A percentile compares a stretch with the other conserved stretches of the same genome.
Evolutionary conservation across 768 basidiomycete species (phyloP).

Genomic region (Dioszegia hungarica): DNA sequence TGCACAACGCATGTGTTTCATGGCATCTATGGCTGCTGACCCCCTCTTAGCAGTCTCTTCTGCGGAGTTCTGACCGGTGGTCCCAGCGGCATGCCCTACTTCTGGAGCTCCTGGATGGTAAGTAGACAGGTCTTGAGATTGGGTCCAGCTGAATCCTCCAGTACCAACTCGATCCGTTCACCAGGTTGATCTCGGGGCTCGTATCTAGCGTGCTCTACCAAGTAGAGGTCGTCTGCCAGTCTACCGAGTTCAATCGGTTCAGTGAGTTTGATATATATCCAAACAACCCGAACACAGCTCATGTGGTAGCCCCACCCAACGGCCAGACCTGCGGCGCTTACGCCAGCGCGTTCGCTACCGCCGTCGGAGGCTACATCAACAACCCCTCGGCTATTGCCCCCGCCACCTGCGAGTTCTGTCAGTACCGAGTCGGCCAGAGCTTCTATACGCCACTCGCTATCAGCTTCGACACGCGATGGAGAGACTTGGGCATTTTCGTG

Average conservation of each 20-base stretch:
- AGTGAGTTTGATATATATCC: slow-evolving; percentile 16
- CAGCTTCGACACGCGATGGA: slow-evolving; percentile 18
- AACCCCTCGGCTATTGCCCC: slow-evolving; percentile 59
- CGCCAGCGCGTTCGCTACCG: slow-evolving; percentile 64
- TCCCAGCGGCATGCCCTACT: slow-evolving; percentile 62
- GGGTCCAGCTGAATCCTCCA: background rate
- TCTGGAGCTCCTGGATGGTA: slow-evolving; percentile 52
- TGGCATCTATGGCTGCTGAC: no score
- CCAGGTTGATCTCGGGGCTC: slow-evolving; percentile 51
- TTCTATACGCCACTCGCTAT: slow-evolving; percentile 32
- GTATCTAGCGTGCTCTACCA: slow-evolving; percentile 73
- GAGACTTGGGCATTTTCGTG: slow-evolving; percentile 37
- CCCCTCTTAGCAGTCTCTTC: slow-evolving; percentile 2
- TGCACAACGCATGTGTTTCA: no score
- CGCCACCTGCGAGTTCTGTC: slow-evolving; percentile 64
- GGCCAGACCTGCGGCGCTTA: slow-evolving; percentile 70
- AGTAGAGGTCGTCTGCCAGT: slow-evolving; percentile 56
- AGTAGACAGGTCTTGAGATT: background rate
- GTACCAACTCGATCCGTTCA: slow-evolving; percentile 24
- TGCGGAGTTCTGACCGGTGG: slow-evolving; percentile 17
- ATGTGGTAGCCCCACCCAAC: slow-evolving; percentile 57
- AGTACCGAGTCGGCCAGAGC: slow-evolving; percentile 28
- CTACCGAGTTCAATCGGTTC: slow-evolving; percentile 29
- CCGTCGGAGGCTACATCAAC: slow-evolving; percentile 70
- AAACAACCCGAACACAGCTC: background rate